These are phyloP conservation scores for Cylindrotheca fusiformis DNA, from an alignment of 108 stramenopile genomes.

Conservation along the genomic window DNA sequence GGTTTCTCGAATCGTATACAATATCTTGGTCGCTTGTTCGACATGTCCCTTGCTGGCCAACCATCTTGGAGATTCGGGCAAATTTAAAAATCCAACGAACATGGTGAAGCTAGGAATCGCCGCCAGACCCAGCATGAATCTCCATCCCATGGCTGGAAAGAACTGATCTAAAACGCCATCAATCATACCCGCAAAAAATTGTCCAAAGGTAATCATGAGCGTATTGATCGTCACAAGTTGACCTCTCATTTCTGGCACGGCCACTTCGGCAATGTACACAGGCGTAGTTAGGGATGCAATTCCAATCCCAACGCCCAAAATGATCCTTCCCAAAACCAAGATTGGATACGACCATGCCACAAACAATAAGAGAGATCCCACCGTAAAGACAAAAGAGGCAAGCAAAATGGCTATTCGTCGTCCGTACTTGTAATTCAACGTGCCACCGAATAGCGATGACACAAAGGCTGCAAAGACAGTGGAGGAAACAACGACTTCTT, in stretches of 20 bases:
- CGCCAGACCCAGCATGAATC: conserved; percentile 83
- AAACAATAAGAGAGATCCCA: conserved; percentile 42
- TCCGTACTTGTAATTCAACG: conserved; percentile 43
- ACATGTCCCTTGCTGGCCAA: conserved; percentile 49
- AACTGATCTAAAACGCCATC: conserved; percentile 55
- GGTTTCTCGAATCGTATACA: conserved; percentile 35
- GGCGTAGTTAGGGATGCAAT: conserved; percentile 74
- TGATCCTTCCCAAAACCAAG: conserved; percentile 58
- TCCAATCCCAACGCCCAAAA: conserved; percentile 80
- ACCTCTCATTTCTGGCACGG: conserved; percentile 61
- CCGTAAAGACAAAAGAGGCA: conserved; percentile 43
- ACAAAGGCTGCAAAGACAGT: conserved; percentile 59
- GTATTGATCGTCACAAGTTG: conserved; percentile 75
- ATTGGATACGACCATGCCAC: conserved; percentile 28
- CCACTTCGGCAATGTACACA: conserved; percentile 83
- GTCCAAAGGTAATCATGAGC: conserved; percentile 71
- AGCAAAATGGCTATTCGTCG: conserved; percentile 39
- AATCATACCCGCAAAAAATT: conserved; percentile 80
- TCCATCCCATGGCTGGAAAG: conserved; percentile 59
- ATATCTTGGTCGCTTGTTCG: conserved; percentile 55
- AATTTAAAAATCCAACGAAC: conserved; percentile 48
- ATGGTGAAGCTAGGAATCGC: conserved; percentile 53
- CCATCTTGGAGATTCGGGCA: conserved; percentile 90
- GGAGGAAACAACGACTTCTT: conserved; percentile 52
- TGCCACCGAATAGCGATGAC: conserved; percentile 33